These are phyloP conservation scores for Neobulgaria alba DNA, from an alignment of 2,329 filamentous ascomycete genomes.

Conservation along the genomic window DNA sequence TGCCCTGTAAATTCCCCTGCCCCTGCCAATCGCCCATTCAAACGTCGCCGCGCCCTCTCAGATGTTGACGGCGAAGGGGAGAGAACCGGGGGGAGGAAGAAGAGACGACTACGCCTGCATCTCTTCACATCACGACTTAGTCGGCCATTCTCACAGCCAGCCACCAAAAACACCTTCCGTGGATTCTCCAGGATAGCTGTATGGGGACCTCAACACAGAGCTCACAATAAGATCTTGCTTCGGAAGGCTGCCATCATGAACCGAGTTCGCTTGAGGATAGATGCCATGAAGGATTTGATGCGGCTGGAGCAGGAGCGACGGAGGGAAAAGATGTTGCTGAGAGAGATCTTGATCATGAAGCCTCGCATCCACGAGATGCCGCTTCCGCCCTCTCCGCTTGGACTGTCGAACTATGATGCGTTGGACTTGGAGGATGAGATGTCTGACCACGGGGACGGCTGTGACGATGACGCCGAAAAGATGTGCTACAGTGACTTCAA, in stretches of 20 bases:
- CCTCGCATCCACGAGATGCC: slow-evolving; percentile 21
- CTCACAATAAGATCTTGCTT: slow-evolving; percentile 41
- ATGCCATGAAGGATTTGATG: slow-evolving; percentile 22
- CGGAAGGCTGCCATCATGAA: slow-evolving; percentile 61
- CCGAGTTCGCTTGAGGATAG: slow-evolving; percentile 41
- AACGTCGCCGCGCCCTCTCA: slow-evolving; percentile 27
- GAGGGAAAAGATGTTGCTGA: slow-evolving; percentile 17
- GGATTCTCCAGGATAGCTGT: slow-evolving; percentile 37
- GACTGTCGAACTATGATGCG: slow-evolving; percentile 29
- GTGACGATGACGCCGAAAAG: slow-evolving; percentile 12
- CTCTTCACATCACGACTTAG: slow-evolving; percentile 65
- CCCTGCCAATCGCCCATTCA: slow-evolving; percentile 19
- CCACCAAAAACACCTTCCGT: slow-evolving; percentile 60
- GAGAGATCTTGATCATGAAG: slow-evolving; percentile 22
- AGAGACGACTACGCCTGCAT: slow-evolving; percentile 52
- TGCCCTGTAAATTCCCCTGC: slow-evolving; percentile 19
- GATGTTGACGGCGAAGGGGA: slow-evolving; percentile 30
- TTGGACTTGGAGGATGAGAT: slow-evolving; percentile 28
- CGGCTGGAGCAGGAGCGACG: slow-evolving; percentile 19
- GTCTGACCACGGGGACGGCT: slow-evolving; percentile 9
- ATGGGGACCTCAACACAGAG: slow-evolving; percentile 37
- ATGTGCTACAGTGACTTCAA: slow-evolving; percentile 29
- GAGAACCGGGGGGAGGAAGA: slow-evolving; percentile 41
- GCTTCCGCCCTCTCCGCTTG: slow-evolving; percentile 27
- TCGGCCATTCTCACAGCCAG: slow-evolving; percentile 58